Evolutionary conservation across 2,329 filamentous ascomycete genomes (phyloP), one percentile per base, ranked within the genome.

Genomic region (Drechslerella dactyloides): DNA sequence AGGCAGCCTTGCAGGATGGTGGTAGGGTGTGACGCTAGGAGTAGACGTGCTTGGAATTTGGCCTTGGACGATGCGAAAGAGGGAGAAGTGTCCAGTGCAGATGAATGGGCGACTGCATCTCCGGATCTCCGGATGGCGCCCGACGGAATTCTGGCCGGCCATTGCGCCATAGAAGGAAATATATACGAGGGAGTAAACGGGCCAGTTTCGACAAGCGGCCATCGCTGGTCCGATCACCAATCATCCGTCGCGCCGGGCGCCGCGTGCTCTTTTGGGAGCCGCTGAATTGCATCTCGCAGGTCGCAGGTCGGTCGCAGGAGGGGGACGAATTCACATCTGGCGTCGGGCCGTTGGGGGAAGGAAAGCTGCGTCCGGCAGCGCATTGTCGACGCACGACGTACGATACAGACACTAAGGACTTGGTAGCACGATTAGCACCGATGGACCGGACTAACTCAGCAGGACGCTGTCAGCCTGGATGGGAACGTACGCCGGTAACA

Each of bases 121-220:
- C 65, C 65, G 65, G 57, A 54, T 66, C 48, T 66, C 55, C 55
- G 62, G 62, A 6, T 60, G 44, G 51, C 53, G 30, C 30, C 27
- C 58, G 46, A 62, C 58, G 58, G 58, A 69, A 69, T 61, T 62
- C 61, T 58, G 53, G n/a, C 42, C 30, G 50, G 19, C 51, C 42
- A 69, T 69, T 61, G 65, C 65, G 65, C 65, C 61, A 69, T n/a
- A n/a, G n/a, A n/a, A n/a, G n/a, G n/a, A n/a, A n/a, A n/a, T n/a
- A n/a, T 69, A 60, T 68, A 56, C 40, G 8, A 33, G 8, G 27
- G 4, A 33, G 27, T 33, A 33, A n/a, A 33, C 27, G 27, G 27
- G 27, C 27, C 54, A 60, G 63, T 56, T 65, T 65, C 57, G 57
- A 52, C 57, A 60, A 23, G 42, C 57, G 57, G 19, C 40, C 13